Percentiles rank a stretch among this genome's conserved stretches.
Conservation (phyloP, 2,329 filamentous ascomycete species). For the Aspergillus tanneri region DNA sequence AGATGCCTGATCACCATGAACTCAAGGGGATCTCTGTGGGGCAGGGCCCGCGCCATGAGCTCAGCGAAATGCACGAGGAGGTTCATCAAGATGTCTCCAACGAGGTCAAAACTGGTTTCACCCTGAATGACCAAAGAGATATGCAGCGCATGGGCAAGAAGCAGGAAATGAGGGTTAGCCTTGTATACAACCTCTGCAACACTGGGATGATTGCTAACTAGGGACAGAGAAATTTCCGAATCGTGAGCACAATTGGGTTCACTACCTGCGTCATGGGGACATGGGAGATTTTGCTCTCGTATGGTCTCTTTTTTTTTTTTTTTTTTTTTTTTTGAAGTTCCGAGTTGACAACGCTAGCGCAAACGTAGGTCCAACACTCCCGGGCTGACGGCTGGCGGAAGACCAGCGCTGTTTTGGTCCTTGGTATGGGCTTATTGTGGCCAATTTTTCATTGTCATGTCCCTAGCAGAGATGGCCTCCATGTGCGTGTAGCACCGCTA, state of each 20-base stretch:
- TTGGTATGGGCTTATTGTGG: conserved; percentile 4
- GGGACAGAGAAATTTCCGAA: conserved; percentile 1
- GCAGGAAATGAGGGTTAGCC: conserved; percentile 2
- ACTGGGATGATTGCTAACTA: background rate
- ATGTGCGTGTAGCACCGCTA: background rate
- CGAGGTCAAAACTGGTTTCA: background rate
- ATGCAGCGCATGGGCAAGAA: conserved; percentile 6
- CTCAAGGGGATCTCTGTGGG: background rate
- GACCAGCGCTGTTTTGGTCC: conserved; percentile 3
- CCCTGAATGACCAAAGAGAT: background rate
- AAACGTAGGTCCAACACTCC: background rate
- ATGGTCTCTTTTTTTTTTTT: background rate
- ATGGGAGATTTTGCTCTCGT: background rate
- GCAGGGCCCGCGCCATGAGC: background rate
- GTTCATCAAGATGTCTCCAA: background rate
- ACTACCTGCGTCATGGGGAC: conserved; percentile 3
- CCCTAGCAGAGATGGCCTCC: conserved; percentile 3
- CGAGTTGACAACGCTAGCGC: background rate
- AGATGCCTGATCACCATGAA: background rate
- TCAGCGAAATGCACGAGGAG: background rate
- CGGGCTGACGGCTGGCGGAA: background rate
- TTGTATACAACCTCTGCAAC: background rate
- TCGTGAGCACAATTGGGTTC: conserved; percentile 1
- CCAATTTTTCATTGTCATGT: conserved; percentile 3
- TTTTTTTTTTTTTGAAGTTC: rapidly evolving